phyloP scores from a whole-genome alignment of 192 early-diverging fungal species.

The Backusella australiensis region DNA sequence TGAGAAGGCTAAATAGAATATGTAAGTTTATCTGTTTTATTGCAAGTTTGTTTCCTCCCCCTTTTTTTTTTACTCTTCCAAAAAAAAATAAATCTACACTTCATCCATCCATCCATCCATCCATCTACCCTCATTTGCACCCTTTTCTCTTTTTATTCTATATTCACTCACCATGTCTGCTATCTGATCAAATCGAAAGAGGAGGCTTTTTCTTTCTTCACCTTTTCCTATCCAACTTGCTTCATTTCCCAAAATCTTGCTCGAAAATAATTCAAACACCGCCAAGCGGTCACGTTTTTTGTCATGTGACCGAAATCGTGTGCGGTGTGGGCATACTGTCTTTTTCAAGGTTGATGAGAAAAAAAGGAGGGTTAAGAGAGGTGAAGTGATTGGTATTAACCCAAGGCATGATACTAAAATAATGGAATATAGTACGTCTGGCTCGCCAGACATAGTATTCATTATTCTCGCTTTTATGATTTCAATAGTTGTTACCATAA shows the following conservation, averaged over 20 bases:
- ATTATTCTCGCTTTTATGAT: too few relatives aligned
- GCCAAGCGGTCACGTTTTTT: neutral
- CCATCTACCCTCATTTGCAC: neutral
- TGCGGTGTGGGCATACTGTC: too few relatives aligned
- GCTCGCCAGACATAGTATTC: too few relatives aligned
- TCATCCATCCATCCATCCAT: conserved; percentile 30
- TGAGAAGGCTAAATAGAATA: conserved; percentile 75
- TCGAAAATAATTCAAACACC: neutral
- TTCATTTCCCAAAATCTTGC: neutral
- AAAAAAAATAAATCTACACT: conserved; percentile 3
- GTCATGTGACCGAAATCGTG: too few relatives aligned
- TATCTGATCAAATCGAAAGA: conserved; percentile 1
- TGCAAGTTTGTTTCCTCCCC: too few relatives aligned
- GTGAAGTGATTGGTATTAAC: too few relatives aligned
- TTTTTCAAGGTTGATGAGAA: too few relatives aligned
- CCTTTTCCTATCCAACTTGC: neutral
- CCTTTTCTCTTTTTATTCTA: conserved; percentile 5
- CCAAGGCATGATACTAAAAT: too few relatives aligned
- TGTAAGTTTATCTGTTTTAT: neutral
- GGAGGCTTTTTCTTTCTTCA: conserved; percentile 3
- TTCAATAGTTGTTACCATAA: too few relatives aligned
- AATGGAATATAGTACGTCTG: too few relatives aligned
- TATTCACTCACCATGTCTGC: conserved; percentile 5
- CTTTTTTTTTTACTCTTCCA: too few relatives aligned
- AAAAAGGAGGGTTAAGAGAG: too few relatives aligned